phyloP scores from a whole-genome alignment of 345 rosid genomes.

The Citrus unshiu region DNA sequence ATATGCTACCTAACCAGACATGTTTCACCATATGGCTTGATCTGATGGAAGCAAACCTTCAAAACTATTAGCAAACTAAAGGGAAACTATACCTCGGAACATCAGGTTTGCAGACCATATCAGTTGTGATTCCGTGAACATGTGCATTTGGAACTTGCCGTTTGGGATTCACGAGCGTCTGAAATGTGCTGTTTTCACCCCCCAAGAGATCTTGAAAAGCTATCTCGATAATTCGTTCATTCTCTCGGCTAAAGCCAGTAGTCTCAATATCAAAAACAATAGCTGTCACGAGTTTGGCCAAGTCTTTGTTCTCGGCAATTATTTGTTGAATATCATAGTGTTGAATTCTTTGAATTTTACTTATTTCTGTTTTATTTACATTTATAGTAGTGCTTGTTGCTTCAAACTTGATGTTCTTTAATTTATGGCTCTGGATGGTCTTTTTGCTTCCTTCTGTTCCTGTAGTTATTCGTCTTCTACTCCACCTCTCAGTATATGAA shows the following conservation, averaged over 20 bases:
- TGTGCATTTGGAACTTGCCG: conserved; percentile 37
- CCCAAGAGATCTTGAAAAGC: conserved; percentile 80
- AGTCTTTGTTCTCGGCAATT: conserved; percentile 48
- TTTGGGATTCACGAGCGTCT: conserved; percentile 77
- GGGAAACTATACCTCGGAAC: conserved; percentile 69
- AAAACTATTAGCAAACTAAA: neutral
- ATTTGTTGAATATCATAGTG: conserved; percentile 42
- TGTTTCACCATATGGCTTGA: neutral
- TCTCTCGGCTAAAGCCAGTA: conserved; percentile 54
- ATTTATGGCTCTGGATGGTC: conserved; percentile 28
- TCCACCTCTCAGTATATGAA: conserved; percentile 46
- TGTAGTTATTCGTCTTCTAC: conserved; percentile 49
- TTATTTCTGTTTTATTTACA: conserved; percentile 31
- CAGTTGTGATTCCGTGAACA: conserved; percentile 64
- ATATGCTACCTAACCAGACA: neutral
- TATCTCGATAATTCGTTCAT: conserved; percentile 68
- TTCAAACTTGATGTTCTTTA: conserved; percentile 33
- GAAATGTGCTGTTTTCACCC: conserved; percentile 82
- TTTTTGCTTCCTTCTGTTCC: conserved; percentile 34
- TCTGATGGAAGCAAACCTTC: neutral
- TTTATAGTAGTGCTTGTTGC: conserved; percentile 33
- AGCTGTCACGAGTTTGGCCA: conserved; percentile 50
- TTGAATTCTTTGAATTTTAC: conserved; percentile 34
- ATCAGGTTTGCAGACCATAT: conserved; percentile 69
- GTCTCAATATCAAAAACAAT: conserved; percentile 76